These are phyloP conservation scores for Blepharisma undulans DNA, from an alignment of 169 alveolate species.

Conservation along the genomic window DNA sequence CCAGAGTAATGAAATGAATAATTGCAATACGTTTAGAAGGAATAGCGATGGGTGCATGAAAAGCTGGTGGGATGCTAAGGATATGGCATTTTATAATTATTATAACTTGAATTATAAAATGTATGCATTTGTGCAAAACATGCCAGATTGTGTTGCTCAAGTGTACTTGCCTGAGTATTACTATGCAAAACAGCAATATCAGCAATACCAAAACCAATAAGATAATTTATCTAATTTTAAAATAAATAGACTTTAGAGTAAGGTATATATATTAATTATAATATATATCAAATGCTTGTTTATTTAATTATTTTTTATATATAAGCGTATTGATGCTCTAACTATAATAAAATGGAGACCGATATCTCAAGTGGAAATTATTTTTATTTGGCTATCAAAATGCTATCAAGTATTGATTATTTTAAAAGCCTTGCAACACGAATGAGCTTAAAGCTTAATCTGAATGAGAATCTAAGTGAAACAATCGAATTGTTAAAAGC, in stretches of 20 bases:
- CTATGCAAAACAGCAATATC: background rate
- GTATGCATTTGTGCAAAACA: background rate
- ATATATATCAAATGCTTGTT: too few relatives aligned
- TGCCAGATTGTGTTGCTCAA: background rate
- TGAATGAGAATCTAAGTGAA: background rate
- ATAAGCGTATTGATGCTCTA: too few relatives aligned
- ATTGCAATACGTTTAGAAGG: conserved; percentile 12
- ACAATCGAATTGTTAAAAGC: too few relatives aligned
- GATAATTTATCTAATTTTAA: background rate
- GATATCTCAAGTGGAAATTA: background rate
- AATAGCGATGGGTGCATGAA: conserved; percentile 12
- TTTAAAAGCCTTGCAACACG: background rate
- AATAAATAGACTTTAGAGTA: too few relatives aligned
- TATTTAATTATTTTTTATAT: too few relatives aligned
- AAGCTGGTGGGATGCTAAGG: background rate
- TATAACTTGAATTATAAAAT: background rate
- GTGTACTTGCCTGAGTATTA: background rate
- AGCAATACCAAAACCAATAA: background rate
- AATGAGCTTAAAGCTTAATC: background rate
- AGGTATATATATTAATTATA: too few relatives aligned
- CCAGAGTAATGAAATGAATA: background rate
- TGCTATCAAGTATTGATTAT: too few relatives aligned
- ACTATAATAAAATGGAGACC: background rate
- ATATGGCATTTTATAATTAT: background rate
- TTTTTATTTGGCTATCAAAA: background rate